Base-by-base conservation (phyloP, 2,329 filamentous ascomycete species). In the Aspergillus costaricaensis region DNA sequence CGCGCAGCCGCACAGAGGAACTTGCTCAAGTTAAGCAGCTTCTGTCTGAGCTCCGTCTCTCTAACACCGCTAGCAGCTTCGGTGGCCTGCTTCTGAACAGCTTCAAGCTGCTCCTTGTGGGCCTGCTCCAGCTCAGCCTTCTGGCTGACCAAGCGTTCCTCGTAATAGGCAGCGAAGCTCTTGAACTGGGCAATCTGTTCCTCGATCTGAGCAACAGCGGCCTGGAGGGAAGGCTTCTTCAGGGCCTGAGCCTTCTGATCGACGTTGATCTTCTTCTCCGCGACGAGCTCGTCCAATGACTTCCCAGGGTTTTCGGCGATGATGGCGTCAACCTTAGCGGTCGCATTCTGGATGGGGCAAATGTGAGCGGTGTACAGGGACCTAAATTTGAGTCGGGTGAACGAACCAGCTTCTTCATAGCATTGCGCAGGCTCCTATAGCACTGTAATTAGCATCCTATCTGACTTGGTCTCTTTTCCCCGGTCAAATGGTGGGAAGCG, bases 401-500 rank as follows among this genome's bases (percentile, higher is more conserved):
- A 82, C 90, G 81, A 80, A 96, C 91, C 71, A 98, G 88, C 81
- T 97, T 97, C 86, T 97, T 98, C 82, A 88, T 90, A 72, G 95
- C 81, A 77, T 95, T 96, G 73, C 94, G 92, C 70, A 97, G 91
- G 77, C 87, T 92, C 84, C 92, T 96, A 62, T 48, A 23, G 62
- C 21, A n/a, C 58, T 58, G 17, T 47, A 55, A 56, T 68, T 64
- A 71, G 64, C 55, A 55, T 39, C 43, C 62, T 60, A 57, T 57
- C 50, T 25, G 58, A 32, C 12, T 30, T 38, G 15, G 12, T 36
- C 32, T 36, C 32, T 14, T 36, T 36, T 36, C 10, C 32, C 32
- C 32, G 32, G 32, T 14, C 32, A 36, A 36, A 12, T 25, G 43
- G 52, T 30, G n/a, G 50, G 38, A 23, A 19, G 44, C 43, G 30